Evolutionary conservation across 495 filamentous ascomycete genomes (phyloP).

Genomic region (Neurospora sp.): DNA sequence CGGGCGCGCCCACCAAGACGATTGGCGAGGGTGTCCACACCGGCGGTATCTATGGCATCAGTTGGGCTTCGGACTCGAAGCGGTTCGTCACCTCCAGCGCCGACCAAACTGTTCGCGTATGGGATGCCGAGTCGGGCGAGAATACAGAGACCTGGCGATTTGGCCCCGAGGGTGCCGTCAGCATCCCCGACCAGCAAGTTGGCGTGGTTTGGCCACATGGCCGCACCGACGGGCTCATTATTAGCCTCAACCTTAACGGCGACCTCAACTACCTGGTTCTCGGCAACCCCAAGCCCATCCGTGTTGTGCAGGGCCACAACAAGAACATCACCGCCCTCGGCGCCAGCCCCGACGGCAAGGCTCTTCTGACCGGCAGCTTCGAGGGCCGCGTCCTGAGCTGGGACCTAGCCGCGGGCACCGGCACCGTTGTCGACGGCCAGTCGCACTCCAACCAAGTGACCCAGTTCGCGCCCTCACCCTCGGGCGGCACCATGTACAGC

Average conservation of each 20-base stretch:
- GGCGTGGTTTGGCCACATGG: constrained; percentile 87
- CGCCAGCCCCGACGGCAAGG: constrained; percentile 39
- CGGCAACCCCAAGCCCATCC: constrained; percentile 54
- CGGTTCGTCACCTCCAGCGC: constrained; percentile 85
- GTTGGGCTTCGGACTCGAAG: constrained; percentile 84
- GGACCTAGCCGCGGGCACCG: constrained; percentile 60
- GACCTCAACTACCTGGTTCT: constrained; percentile 82
- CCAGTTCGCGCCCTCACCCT: constrained; percentile 49
- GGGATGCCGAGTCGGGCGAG: constrained; percentile 76
- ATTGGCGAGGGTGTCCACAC: constrained; percentile 77
- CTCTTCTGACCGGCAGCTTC: constrained; percentile 80
- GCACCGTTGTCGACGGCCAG: constrained; percentile 62
- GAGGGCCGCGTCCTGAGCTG: constrained; percentile 80
- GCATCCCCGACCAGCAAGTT: constrained; percentile 78
- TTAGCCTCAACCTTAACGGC: constrained; percentile 78
- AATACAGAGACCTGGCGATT: constrained; percentile 73
- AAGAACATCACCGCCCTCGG: constrained; percentile 76
- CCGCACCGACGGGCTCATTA: constrained; percentile 72
- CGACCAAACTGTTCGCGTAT: constrained; percentile 82
- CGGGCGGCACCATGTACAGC: constrained; percentile 58
- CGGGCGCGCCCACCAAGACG: constrained; percentile 65
- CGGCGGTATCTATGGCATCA: constrained; percentile 84
- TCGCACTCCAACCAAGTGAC: constrained; percentile 74
- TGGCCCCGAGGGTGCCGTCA: constrained; percentile 68
- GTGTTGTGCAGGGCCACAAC: constrained; percentile 83